phyloP scores from a whole-genome alignment of 345 rosid genomes.

The Bruguiera gymnorhiza region DNA sequence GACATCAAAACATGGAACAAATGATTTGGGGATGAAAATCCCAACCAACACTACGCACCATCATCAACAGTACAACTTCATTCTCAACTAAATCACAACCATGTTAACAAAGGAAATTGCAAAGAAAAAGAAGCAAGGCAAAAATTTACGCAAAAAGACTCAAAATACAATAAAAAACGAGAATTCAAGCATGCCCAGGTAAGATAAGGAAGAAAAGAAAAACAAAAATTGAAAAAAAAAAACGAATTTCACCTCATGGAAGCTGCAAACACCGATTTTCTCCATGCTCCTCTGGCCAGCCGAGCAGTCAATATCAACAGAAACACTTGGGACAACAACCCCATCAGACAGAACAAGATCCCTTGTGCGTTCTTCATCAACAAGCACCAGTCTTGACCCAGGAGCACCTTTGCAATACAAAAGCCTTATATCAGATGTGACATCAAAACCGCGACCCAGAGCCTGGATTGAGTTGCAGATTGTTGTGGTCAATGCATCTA shows the following conservation, averaged over 20 bases:
- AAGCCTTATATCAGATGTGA: slow-evolving; percentile 90
- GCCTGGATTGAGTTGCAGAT: slow-evolving; percentile 85
- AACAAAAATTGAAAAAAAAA: background rate
- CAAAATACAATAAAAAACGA: background rate
- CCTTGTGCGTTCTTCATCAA: slow-evolving; percentile 54
- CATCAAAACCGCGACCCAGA: slow-evolving; percentile 64
- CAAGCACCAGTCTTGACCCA: slow-evolving; percentile 69
- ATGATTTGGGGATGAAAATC: background rate
- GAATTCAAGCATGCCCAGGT: slow-evolving; percentile 13
- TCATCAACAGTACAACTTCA: background rate
- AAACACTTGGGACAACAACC: slow-evolving; percentile 52
- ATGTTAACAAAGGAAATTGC: background rate
- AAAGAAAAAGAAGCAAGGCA: too few relatives aligned
- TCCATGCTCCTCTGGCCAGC: slow-evolving; percentile 35
- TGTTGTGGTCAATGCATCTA: slow-evolving; percentile 68
- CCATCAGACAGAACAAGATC: slow-evolving; percentile 55
- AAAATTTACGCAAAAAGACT: background rate
- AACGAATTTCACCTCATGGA: slow-evolving; percentile 63
- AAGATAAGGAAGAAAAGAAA: slow-evolving; percentile 8
- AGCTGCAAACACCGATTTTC: slow-evolving; percentile 54
- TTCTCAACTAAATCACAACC: too few relatives aligned
- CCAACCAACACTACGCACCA: background rate
- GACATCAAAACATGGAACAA: background rate
- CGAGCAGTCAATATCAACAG: slow-evolving; percentile 59
- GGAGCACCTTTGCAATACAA: slow-evolving; percentile 87